These are phyloP conservation scores for Trametes punicea DNA, from an alignment of 768 basidiomycete genomes.

Conservation along the genomic window DNA sequence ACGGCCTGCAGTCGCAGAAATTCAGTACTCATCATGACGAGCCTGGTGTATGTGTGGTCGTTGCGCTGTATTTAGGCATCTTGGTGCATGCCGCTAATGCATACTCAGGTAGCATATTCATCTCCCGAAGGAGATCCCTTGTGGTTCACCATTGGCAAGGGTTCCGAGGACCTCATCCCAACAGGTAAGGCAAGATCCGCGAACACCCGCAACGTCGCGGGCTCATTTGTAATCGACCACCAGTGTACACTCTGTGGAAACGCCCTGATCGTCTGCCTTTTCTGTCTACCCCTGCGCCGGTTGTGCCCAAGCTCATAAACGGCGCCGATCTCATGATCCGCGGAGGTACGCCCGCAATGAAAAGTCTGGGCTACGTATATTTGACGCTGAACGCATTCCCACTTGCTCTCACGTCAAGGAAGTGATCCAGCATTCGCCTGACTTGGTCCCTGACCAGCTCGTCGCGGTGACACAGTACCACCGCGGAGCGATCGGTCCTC, in stretches of 20 bases:
- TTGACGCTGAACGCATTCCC: background rate
- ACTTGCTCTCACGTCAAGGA: slow-evolving; percentile 31
- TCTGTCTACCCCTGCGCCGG: slow-evolving; percentile 66
- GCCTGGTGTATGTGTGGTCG: slow-evolving; percentile 51
- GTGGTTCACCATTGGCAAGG: slow-evolving; percentile 76
- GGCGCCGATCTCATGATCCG: slow-evolving; percentile 92
- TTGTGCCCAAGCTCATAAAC: slow-evolving; percentile 65
- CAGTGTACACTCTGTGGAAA: slow-evolving; percentile 80
- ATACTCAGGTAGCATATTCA: slow-evolving; percentile 56
- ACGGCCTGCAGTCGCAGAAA: slow-evolving; percentile 65
- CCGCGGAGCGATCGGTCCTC: slow-evolving; percentile 40
- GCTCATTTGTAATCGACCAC: background rate
- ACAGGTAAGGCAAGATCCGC: slow-evolving; percentile 40
- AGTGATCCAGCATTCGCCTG: slow-evolving; percentile 57
- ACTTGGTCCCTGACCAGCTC: slow-evolving; percentile 46
- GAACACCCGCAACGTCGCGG: background rate
- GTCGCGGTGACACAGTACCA: slow-evolving; percentile 60
- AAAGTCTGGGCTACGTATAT: background rate
- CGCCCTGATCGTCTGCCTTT: slow-evolving; percentile 62
- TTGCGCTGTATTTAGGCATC: background rate
- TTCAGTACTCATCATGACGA: slow-evolving; percentile 63
- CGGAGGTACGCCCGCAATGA: slow-evolving; percentile 51
- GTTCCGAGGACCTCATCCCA: slow-evolving; percentile 66
- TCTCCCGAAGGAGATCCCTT: slow-evolving; percentile 65
- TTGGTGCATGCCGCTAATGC: too few relatives aligned